phyloP scores from a whole-genome alignment of 371 early-diverging fungal species.

The Aphelidium insulamus region DNA sequence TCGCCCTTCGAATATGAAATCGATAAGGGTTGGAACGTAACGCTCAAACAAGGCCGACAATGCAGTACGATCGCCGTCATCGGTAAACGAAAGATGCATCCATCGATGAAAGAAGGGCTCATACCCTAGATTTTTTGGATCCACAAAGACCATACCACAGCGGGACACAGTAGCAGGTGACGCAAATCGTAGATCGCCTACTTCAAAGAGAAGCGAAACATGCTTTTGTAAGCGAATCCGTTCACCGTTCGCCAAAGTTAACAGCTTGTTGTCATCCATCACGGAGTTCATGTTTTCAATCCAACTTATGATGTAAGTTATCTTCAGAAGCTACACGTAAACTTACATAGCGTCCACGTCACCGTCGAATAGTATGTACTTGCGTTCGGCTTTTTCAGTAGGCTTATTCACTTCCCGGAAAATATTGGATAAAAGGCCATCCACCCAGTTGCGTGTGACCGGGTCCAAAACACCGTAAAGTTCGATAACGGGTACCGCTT shows the following conservation, averaged over 20 bases:
- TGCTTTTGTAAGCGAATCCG: conserved; percentile 30
- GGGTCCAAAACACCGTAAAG: conserved; percentile 30
- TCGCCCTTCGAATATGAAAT: conserved; percentile 19
- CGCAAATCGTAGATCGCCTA: conserved; percentile 28
- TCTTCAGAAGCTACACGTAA: too few relatives aligned
- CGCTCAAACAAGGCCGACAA: conserved; percentile 16
- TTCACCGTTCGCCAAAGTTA: conserved; percentile 37
- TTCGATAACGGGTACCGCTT: conserved; percentile 28
- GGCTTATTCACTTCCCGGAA: conserved; percentile 30
- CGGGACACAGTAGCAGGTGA: conserved; percentile 40
- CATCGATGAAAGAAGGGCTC: conserved; percentile 20
- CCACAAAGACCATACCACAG: conserved; percentile 37
- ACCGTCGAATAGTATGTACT: conserved; percentile 39
- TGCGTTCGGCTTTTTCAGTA: conserved; percentile 27
- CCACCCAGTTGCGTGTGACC: conserved; percentile 34
- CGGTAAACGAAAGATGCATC: conserved; percentile 13
- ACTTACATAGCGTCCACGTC: conserved; percentile 29
- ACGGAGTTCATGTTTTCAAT: conserved; percentile 46
- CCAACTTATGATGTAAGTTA: too few relatives aligned
- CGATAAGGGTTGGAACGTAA: conserved; percentile 17
- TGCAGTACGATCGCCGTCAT: conserved; percentile 13
- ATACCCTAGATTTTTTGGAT: conserved; percentile 26
- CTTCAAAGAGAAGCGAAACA: conserved; percentile 29
- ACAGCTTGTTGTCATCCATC: conserved; percentile 31
- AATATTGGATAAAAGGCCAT: conserved; percentile 31